phyloP scores from a whole-genome alignment of 345 rosid genomes.

The Camelina sativa region DNA sequence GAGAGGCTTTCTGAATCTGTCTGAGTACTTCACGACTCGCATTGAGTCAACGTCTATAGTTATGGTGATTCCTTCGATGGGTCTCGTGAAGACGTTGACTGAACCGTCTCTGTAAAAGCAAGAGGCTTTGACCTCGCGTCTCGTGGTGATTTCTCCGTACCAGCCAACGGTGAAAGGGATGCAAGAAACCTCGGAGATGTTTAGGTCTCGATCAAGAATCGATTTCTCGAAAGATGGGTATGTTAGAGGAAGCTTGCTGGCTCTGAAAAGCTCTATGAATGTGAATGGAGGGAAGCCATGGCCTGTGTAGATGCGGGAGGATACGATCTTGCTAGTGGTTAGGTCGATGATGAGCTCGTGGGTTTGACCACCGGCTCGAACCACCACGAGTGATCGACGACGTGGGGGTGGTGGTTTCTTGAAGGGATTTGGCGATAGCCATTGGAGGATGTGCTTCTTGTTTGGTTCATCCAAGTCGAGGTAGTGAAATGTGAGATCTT shows the following conservation, averaged over 20 bases:
- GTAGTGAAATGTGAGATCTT: constrained; percentile 63
- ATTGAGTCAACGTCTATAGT: constrained; percentile 65
- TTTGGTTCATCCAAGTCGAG: constrained; percentile 79
- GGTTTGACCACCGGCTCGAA: constrained; percentile 57
- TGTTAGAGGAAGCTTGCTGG: constrained; percentile 55
- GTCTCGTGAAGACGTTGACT: constrained; percentile 69
- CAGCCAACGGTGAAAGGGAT: constrained; percentile 74
- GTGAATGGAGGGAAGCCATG: constrained; percentile 71
- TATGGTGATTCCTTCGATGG: constrained; percentile 66
- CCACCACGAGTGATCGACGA: constrained; percentile 64
- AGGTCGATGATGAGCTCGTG: constrained; percentile 63
- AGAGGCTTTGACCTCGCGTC: constrained; percentile 51
- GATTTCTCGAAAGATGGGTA: constrained; percentile 56
- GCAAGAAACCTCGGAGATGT: constrained; percentile 72
- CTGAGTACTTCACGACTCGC: constrained; percentile 53
- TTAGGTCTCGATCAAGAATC: constrained; percentile 49
- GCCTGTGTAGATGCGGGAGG: constrained; percentile 50
- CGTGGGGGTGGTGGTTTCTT: constrained; percentile 32
- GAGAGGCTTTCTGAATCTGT: constrained; percentile 58
- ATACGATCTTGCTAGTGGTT: constrained; percentile 36
- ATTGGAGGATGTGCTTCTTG: constrained; percentile 59
- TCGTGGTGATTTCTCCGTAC: constrained; percentile 60
- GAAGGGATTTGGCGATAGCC: constrained; percentile 44
- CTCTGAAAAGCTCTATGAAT: constrained; percentile 54
- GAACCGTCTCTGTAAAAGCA: constrained; percentile 68